Evolutionary conservation across 208 protist genomes (phyloP), one percentile per base, ranked within the genome.

Genomic region (Trypanosoma platydactyli): DNA sequence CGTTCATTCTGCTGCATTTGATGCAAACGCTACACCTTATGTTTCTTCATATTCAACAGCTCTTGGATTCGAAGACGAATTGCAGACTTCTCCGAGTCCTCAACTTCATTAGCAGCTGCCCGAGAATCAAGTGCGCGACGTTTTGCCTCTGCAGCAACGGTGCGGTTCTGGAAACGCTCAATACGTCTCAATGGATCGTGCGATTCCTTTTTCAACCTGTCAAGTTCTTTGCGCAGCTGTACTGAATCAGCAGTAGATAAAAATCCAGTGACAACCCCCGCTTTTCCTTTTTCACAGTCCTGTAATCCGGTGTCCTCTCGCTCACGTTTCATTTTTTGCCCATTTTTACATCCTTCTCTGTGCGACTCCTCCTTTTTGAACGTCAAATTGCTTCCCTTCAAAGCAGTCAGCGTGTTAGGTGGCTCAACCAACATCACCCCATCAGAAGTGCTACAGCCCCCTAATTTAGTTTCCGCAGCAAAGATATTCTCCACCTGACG

Each of bases 401-500:
- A 22, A 20, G 55, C 1, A 12, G 59, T 5, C 7, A 27, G 44
- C n/a, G 48, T 42, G 0, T 16, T 5, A 33, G 41, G 1, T 16
- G 45, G 13, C 30, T 29, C 35, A 12, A 18, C 3, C 11, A 5
- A 24, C 7, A 4, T 45, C 16, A 16, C 30, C 9, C 3, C 38
- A 12, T 5, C 9, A 9, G 58, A 38, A n/a, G 50, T 5, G 18
- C 29, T 20, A 25, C 46, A 15, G 7, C 15, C 7, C 25, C 12
- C 58, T 12, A 30, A 51, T 46, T 45, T 29, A 5, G 0, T 18
- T 25, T 83, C 82, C 1, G 81, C 88, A 9, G 83, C 84, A 45
- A 94, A 94, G 45, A 94, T 87, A 60, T 82, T 86, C 25, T 80
- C 74, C 9, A 85, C 84, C 45, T 77, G 78, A 27, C 71, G 72